Evolutionary conservation across 306 rosid genomes (phyloP), one percentile per base, ranked within the genome.

Genomic region (Carpinus fangiana): DNA sequence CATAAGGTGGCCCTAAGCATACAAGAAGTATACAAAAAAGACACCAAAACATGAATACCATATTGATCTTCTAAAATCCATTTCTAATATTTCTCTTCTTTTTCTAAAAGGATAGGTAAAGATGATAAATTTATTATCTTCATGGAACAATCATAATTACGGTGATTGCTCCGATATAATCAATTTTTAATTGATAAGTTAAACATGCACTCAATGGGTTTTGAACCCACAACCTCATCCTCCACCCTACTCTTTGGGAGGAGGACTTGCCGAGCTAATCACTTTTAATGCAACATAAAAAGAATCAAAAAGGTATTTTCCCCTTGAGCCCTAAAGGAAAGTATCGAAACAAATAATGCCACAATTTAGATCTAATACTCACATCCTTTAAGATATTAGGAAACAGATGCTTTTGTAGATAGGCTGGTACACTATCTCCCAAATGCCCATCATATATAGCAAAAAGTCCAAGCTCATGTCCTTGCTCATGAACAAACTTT

Each of bases 371-470:
- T 78, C 72, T 69, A 69, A 14, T 81, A 85, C 97, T 90, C 76
- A 93, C 98, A 81, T 93, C 96, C 77, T 90, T 87, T 82, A 93
- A 80, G 76, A 93, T 93, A 79, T 93, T 93, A 73, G 91, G 72
- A 79, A 93, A 90, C 51, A 93, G 91, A 84, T 93, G 81, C 84
- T 89, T 89, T 69, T 93, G 96, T 74, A 93, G 82, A 82, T 90
- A 93, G 76, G 94, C 86, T 0, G 97, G 97, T 67, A 93, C 97
- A 73, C 76, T 86, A 73, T 93, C 96, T 72, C 97, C 97, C 80
- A 89, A 83, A 82, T 93, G 96, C 66, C 97, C 97, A 77, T 93
- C 97, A 81, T 85, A 93, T 79, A 93, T 89, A 23, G 97, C 97
- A 79, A 93, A 93, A 66, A 93, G 94, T 78, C 97, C 96, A 73